Conservation (phyloP, 805 yeast genomes). For the Candida endomychidarum region DNA sequence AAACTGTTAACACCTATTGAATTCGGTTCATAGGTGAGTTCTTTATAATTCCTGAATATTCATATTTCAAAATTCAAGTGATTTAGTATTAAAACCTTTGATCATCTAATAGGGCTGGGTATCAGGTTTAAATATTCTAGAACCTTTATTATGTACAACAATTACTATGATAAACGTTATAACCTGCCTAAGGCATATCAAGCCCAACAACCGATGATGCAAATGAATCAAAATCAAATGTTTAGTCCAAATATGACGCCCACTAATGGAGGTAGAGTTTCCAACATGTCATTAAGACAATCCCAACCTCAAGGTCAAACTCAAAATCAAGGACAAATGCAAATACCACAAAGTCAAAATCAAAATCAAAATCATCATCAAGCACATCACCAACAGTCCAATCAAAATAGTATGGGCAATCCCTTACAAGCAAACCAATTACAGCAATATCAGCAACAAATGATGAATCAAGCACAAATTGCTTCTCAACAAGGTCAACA, state of each 20-base stretch:
- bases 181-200: conserved; percentile 3
- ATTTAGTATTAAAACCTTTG: background rate
- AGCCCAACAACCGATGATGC: background rate
- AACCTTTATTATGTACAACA: conserved; percentile 4
- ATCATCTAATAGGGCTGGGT: no score
- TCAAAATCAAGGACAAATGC: conserved; percentile 9
- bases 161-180: conserved; percentile 6
- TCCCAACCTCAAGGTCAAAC: background rate
- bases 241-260: conserved; percentile 3
- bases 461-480: conserved; percentile 4
- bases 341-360: conserved; percentile 11
- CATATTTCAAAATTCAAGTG: no score
- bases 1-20: background rate
- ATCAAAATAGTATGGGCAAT: conserved; percentile 1
- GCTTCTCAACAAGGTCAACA: background rate
- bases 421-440: conserved; percentile 3
- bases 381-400: background rate
- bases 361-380: conserved; percentile 6
- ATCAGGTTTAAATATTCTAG: no score
- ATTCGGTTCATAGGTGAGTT: no score
- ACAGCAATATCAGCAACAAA: conserved; percentile 6
- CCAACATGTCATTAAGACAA: background rate
- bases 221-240: conserved; percentile 2
- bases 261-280: background rate
- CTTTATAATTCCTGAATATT: no score